Conservation (phyloP, 495 filamentous ascomycete genomes). For the Neurospora intermedia region DNA sequence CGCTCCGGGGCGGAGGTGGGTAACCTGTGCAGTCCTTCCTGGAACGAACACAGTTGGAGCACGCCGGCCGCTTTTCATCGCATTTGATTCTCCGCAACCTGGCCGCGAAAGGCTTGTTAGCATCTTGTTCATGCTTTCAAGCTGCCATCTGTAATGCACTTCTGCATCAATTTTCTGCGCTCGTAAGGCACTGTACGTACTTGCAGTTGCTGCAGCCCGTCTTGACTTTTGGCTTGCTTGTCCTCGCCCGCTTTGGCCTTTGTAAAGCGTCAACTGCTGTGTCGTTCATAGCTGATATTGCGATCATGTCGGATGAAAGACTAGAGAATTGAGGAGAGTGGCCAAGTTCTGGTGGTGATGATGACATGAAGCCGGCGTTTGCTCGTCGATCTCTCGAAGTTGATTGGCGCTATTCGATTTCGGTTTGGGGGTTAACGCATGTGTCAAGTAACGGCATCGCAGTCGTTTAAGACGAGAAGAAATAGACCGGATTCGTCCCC, state of each 20-base stretch:
- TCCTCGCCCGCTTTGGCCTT: slow-evolving; percentile 28
- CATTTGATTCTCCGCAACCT: slow-evolving; percentile 57
- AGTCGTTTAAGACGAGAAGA: neutral
- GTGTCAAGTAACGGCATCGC: neutral
- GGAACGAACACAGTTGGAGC: slow-evolving; percentile 44
- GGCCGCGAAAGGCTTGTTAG: slow-evolving; percentile 1
- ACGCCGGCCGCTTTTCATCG: slow-evolving; percentile 51
- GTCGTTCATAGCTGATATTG: neutral
- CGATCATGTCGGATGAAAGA: neutral
- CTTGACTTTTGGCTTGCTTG: slow-evolving; percentile 41
- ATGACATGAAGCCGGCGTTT: neutral
- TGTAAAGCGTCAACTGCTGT: slow-evolving; percentile 7
- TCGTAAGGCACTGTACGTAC: slow-evolving; percentile 21
- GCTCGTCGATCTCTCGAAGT: neutral
- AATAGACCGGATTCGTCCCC: neutral
- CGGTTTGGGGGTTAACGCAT: neutral
- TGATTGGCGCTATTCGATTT: neutral
- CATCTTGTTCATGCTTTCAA: neutral
- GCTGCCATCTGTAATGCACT: neutral
- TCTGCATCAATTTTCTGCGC: neutral
- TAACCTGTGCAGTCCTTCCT: slow-evolving; percentile 41
- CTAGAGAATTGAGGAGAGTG: neutral
- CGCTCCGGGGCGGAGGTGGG: slow-evolving; percentile 35
- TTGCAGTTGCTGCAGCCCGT: slow-evolving; percentile 50
- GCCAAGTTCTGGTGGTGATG: neutral